Base-by-base conservation (phyloP, 1,139 yeast species). In the Starmera stellimalicola region DNA sequence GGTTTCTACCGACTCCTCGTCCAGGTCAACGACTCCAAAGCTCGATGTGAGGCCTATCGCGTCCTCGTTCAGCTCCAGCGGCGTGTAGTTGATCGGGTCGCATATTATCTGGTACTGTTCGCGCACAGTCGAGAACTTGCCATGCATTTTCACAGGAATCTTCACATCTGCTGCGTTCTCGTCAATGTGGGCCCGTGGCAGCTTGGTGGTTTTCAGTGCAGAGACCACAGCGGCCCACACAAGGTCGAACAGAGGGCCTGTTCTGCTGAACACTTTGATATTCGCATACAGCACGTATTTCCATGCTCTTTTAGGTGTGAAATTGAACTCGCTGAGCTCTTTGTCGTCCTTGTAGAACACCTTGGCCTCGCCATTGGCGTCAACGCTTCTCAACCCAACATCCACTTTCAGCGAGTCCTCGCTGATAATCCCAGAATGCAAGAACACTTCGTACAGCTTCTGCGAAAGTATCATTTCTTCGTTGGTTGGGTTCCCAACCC, bases 401-500 rank as follows among this genome's bases (percentile, higher is more conserved):
- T 60, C 54, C 4, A 76, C 68, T 30, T 55, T 57, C 20, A 79
- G 56, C 6, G 73, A 55, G 7, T 58, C 52, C 31, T 60, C 57
- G 4, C 72, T 63, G 20, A 82, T 55, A 15, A 78, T 41, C 33
- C 72, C 71, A 15, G 78, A 66, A 44, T 73, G 76, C 36, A 72
- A 56, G 12, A 80, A 51, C 4, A 67, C 57, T 45, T 83, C 84
- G 48, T 73, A 75, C 22, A 84, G 50, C 38, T 65, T 64, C 54
- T 84, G 94, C 4, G 94, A 74, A 23, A 83, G 51, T 20, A 73
- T 75, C 82, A 84, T 85, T 55, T 88, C 96, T 58, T 88, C 96
- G 44, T 79, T 87, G 2, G 93, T 77, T 16, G 96, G 96, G 3
- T 91, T 85, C 24, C 87, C 84, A 6, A 61, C 62, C 36, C 85